Percentiles rank a stretch among this genome's conserved stretches.
phyloP scores from a whole-genome alignment of 805 yeast species.

The Ogataea polymorpha region DNA sequence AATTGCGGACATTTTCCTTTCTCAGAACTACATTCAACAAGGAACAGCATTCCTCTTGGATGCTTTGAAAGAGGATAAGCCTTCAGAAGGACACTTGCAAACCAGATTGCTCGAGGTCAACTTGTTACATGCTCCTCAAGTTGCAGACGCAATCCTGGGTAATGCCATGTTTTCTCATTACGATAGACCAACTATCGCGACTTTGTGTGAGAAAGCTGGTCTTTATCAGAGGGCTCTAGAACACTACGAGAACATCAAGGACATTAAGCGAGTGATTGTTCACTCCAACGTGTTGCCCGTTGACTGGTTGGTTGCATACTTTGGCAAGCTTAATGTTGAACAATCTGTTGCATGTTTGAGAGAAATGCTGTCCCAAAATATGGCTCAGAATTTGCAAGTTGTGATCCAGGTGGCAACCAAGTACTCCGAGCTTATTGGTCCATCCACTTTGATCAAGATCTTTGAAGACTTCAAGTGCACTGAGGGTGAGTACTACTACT shows the following conservation, averaged over 20 bases:
- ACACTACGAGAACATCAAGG: constrained; percentile 90
- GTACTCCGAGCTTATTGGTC: constrained; percentile 90
- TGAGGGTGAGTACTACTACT: constrained; percentile 93
- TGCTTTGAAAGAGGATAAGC: constrained; percentile 89
- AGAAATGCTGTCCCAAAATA: constrained; percentile 76
- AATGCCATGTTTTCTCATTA: constrained; percentile 94
- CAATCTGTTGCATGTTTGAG: constrained; percentile 85
- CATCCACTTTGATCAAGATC: constrained; percentile 76
- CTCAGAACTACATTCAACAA: constrained; percentile 92
- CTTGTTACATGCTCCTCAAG: constrained; percentile 95
- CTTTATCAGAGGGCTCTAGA: constrained; percentile 93
- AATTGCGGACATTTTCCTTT: constrained; percentile 88
- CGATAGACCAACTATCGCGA: constrained; percentile 90
- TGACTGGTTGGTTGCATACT: constrained; percentile 91
- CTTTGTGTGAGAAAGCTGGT: constrained; percentile 94
- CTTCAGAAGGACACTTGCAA: constrained; percentile 94
- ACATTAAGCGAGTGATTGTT: constrained; percentile 90
- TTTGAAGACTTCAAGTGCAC: constrained; percentile 90
- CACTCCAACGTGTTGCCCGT: constrained; percentile 81
- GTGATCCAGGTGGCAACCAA: constrained; percentile 96
- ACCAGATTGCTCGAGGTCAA: constrained; percentile 92
- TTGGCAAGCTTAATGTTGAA: constrained; percentile 91
- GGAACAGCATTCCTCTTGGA: constrained; percentile 96
- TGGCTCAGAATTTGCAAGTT: constrained; percentile 85
- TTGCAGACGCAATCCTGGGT: constrained; percentile 97